These are phyloP conservation scores for Thielaviopsis punctulata DNA, from an alignment of 2,329 filamentous ascomycete species.

Conservation along the genomic window DNA sequence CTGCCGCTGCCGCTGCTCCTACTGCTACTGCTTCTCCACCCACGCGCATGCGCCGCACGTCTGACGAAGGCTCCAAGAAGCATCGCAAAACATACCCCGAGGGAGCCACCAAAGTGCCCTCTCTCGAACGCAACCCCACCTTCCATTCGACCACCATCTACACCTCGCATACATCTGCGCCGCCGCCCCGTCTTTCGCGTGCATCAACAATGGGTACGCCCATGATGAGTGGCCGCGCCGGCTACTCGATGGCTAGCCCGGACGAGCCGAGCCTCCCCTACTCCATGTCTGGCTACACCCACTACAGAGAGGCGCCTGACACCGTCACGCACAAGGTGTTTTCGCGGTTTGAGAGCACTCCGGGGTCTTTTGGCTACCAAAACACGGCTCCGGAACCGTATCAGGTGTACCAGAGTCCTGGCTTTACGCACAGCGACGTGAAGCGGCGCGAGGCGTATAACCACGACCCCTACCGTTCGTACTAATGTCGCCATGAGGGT, in stretches of 20 bases:
- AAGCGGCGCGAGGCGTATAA: background rate
- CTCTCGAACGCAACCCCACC: too few relatives aligned
- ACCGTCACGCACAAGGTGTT: background rate
- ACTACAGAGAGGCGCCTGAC: background rate
- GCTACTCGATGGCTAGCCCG: background rate
- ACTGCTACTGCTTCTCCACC: background rate
- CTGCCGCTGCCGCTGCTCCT: background rate
- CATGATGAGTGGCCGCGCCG: background rate
- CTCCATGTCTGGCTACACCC: background rate
- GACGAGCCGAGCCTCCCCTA: background rate
- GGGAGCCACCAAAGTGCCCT: background rate
- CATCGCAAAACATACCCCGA: background rate
- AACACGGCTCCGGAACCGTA: background rate
- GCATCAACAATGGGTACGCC: background rate
- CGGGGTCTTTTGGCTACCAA: background rate
- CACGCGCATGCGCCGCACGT: background rate
- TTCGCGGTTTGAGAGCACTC: background rate
- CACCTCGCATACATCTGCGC: background rate
- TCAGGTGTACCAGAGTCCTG: background rate
- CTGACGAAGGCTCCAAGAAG: conserved; percentile 4
- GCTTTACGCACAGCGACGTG: background rate
- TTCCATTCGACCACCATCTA: background rate
- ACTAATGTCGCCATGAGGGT: background rate
- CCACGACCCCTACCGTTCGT: background rate
- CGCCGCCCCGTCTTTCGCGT: background rate